These are phyloP conservation scores for Helianthus tuberosus DNA, from an alignment of 129 eudicot genomes.

Conservation along the genomic window DNA sequence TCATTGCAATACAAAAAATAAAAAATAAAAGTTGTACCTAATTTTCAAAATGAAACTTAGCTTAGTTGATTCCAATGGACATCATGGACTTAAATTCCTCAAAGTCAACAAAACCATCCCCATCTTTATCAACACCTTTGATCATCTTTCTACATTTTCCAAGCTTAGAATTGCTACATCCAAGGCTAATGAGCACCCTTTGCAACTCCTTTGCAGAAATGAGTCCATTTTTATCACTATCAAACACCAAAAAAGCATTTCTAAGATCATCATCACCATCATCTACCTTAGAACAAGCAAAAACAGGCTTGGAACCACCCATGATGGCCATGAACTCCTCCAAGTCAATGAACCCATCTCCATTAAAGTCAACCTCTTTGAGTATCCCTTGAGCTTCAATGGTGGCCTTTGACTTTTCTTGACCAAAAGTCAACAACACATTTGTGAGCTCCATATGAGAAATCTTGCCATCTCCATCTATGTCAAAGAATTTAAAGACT, in stretches of 20 bases:
- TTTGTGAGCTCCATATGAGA: conserved; percentile 63
- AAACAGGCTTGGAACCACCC: conserved; percentile 30
- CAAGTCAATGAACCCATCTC: conserved; percentile 83
- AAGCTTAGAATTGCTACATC: conserved; percentile 57
- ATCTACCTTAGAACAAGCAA: conserved; percentile 27
- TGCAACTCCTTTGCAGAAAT: conserved; percentile 76
- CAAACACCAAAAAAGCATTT: conserved; percentile 71
- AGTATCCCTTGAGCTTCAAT: conserved; percentile 71
- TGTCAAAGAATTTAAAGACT: conserved; percentile 80
- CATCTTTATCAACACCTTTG: conserved; percentile 79
- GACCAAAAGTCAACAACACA: conserved; percentile 61
- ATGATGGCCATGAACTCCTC: conserved; percentile 67
- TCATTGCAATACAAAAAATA: conserved; percentile 4
- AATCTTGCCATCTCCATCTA: conserved; percentile 74
- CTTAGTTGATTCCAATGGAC: conserved; percentile 44
- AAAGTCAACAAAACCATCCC: conserved; percentile 86
- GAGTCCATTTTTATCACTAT: conserved; percentile 70
- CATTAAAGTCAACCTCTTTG: conserved; percentile 60
- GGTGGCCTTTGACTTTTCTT: conserved; percentile 51
- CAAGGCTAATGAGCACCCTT: conserved; percentile 61
- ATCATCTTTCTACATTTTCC: conserved; percentile 70
- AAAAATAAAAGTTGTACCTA: conserved; percentile 1
- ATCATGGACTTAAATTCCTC: conserved; percentile 82
- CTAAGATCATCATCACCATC: conserved; percentile 37
- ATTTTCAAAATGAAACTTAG: conserved; percentile 6